A percentile compares a stretch with the other conserved stretches of the same genome.
Evolutionary conservation across 2,329 filamentous ascomycete genomes (phyloP).

Genomic region (Aspergillus luchuensis): DNA sequence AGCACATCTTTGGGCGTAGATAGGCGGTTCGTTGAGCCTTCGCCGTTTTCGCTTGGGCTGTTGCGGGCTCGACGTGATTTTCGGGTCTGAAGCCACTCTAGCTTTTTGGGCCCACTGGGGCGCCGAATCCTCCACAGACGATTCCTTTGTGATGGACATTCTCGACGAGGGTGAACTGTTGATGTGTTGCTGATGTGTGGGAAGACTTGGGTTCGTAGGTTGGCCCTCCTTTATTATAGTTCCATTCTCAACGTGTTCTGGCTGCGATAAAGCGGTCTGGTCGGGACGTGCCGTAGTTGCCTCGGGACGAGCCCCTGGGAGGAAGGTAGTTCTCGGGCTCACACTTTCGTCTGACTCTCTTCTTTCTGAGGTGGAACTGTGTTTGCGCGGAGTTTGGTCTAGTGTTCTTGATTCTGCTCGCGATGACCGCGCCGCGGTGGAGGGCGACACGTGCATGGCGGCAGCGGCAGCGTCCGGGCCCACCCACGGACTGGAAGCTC

Average conservation of each 20-base stretch:
- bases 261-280: slow-evolving; percentile 25
- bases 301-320: slow-evolving; percentile 32
- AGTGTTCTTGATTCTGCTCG: slow-evolving; percentile 47
- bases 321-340: slow-evolving; percentile 68
- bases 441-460: slow-evolving; percentile 35
- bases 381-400: slow-evolving; percentile 32
- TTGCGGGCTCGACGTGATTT: slow-evolving; percentile 29
- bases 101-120: slow-evolving; percentile 26
- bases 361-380: slow-evolving; percentile 61
- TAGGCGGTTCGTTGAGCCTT: slow-evolving; percentile 56
- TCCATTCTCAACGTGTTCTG: slow-evolving; percentile 32
- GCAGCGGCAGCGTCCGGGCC: slow-evolving; percentile 34
- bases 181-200: slow-evolving; percentile 21
- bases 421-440: slow-evolving; percentile 28
- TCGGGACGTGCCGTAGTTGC: slow-evolving; percentile 32
- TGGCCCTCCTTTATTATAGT: slow-evolving; percentile 27
- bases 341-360: slow-evolving; percentile 72
- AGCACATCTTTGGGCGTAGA: slow-evolving; percentile 51
- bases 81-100: slow-evolving; percentile 25
- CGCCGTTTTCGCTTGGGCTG: slow-evolving; percentile 52
- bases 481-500: slow-evolving; percentile 36
- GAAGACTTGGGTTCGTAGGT: slow-evolving; percentile 17
- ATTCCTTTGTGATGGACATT: slow-evolving; percentile 20
- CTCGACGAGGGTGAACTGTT: slow-evolving; percentile 34
- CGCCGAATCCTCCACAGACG: slow-evolving; percentile 12